Conservation (phyloP, 805 yeast species). For the Yamadazyma phyllophila region DNA sequence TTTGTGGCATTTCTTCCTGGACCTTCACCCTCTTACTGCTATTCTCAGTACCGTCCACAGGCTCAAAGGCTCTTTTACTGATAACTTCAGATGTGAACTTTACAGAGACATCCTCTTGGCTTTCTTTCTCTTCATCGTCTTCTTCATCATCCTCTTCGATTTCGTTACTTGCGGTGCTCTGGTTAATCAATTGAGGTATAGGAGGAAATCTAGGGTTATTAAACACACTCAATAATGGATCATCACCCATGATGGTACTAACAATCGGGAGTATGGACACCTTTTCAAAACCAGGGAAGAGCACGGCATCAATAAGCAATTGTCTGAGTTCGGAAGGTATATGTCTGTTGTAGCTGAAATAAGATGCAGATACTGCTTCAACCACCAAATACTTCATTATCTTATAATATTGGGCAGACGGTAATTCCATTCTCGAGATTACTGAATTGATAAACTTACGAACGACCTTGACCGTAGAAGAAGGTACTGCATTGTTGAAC, state of each 20-base stretch:
- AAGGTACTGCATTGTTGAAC: slow-evolving; percentile 45
- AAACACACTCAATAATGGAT: slow-evolving; percentile 55
- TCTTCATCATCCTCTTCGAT: slow-evolving; percentile 17
- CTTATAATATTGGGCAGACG: slow-evolving; percentile 62
- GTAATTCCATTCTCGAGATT: slow-evolving; percentile 48
- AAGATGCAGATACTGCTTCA: slow-evolving; percentile 33
- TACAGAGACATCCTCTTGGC: slow-evolving; percentile 17
- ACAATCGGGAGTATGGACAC: slow-evolving; percentile 73
- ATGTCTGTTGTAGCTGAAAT: slow-evolving; percentile 11
- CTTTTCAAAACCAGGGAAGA: slow-evolving; percentile 66
- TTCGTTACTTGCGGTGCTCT: slow-evolving; percentile 38
- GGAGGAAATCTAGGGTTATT: slow-evolving; percentile 77
- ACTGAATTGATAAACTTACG: slow-evolving; percentile 49
- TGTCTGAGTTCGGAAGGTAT: slow-evolving; percentile 32
- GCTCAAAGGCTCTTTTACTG: slow-evolving; percentile 23
- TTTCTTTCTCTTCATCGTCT: slow-evolving; percentile 14
- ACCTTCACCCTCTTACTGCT: slow-evolving; percentile 23
- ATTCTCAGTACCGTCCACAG: not conserved
- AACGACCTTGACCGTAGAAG: slow-evolving; percentile 30
- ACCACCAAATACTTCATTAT: slow-evolving; percentile 42
- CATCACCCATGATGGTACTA: slow-evolving; percentile 46
- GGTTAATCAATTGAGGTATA: slow-evolving; percentile 23
- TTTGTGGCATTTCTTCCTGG: slow-evolving; percentile 3
- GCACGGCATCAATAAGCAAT: slow-evolving; percentile 51
- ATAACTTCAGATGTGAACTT: slow-evolving; percentile 4